These are phyloP conservation scores for Cercospora citrullina DNA, from an alignment of 2,329 filamentous ascomycete genomes.

Conservation along the genomic window DNA sequence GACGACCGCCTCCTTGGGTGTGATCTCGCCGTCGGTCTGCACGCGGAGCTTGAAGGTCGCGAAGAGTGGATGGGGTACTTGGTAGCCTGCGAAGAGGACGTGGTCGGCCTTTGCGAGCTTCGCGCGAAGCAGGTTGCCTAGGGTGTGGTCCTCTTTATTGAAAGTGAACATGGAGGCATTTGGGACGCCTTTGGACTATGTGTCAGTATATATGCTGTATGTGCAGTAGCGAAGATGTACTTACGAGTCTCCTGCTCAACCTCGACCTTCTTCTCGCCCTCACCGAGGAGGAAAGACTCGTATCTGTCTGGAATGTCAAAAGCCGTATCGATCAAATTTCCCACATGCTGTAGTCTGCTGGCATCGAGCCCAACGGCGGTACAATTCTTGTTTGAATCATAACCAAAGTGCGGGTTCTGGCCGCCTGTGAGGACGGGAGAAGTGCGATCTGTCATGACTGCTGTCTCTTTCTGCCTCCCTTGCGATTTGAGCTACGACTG, in stretches of 20 bases:
- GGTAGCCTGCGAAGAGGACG: conserved; percentile 90
- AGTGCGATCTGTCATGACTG: conserved; percentile 20
- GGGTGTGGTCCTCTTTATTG: conserved; percentile 79
- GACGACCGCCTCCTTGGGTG: conserved; percentile 84
- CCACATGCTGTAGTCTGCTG: conserved; percentile 25
- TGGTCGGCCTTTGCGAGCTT: conserved; percentile 82
- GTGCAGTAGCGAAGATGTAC: conserved; percentile 37
- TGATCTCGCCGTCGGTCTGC: conserved; percentile 85
- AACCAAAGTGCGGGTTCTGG: conserved; percentile 13
- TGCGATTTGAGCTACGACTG: background rate
- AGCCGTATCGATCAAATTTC: conserved; percentile 26
- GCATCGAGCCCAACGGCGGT: conserved; percentile 23
- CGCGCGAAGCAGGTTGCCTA: conserved; percentile 84
- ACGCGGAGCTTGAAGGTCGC: conserved; percentile 67
- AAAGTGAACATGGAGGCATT: conserved; percentile 95
- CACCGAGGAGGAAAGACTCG: conserved; percentile 84
- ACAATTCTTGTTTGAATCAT: conserved; percentile 19
- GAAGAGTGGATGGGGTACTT: conserved; percentile 55
- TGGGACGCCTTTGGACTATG: conserved; percentile 69
- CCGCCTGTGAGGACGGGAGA: conserved; percentile 14
- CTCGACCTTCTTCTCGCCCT: conserved; percentile 91
- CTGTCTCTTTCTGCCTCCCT: conserved; percentile 5
- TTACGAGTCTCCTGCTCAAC: conserved; percentile 85
- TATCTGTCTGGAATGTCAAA: conserved; percentile 61
- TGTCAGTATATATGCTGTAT: background rate